Percentiles rank a stretch among this genome's conserved stretches.
phyloP scores from a whole-genome alignment of 1,139 yeast genomes.

The Nakaseomyces delphensis region DNA sequence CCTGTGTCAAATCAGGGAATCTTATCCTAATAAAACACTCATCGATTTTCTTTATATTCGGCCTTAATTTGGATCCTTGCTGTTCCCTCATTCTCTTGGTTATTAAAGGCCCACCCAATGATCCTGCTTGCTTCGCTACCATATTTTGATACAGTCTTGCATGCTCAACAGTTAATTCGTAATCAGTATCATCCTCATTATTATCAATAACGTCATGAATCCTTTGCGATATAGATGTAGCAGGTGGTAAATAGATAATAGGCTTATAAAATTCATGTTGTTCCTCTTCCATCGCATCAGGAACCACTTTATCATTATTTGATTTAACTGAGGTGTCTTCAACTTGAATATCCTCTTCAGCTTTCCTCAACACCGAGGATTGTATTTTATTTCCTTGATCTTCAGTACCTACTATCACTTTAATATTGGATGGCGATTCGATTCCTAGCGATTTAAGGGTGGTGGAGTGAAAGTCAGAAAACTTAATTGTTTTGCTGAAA shows the following conservation, averaged over 20 bases:
- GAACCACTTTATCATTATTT: background rate
- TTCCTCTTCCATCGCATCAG: background rate
- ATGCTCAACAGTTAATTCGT: constrained; percentile 45
- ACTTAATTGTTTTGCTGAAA: constrained; percentile 15
- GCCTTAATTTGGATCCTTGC: constrained; percentile 13
- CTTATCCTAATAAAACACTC: constrained; percentile 39
- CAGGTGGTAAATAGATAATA: constrained; percentile 11
- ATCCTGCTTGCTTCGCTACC: constrained; percentile 36
- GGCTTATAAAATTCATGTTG: constrained; percentile 9
- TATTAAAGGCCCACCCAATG: constrained; percentile 23
- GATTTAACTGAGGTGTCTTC: background rate
- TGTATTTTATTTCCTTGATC: background rate
- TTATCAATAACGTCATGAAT: constrained; percentile 10
- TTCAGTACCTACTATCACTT: constrained; percentile 9
- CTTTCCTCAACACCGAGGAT: background rate
- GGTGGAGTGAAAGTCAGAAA: constrained; percentile 11
- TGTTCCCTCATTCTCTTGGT: constrained; percentile 31
- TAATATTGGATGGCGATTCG: constrained; percentile 14
- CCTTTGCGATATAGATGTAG: constrained; percentile 2
- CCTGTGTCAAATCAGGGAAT: constrained; percentile 45
- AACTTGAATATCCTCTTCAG: background rate
- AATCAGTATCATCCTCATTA: constrained; percentile 23
- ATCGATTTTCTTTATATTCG: constrained; percentile 10
- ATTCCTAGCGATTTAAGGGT: constrained; percentile 23
- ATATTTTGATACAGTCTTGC: constrained; percentile 46